Base-by-base conservation (phyloP, 83 land plant genomes). In the Picea abies region DNA sequence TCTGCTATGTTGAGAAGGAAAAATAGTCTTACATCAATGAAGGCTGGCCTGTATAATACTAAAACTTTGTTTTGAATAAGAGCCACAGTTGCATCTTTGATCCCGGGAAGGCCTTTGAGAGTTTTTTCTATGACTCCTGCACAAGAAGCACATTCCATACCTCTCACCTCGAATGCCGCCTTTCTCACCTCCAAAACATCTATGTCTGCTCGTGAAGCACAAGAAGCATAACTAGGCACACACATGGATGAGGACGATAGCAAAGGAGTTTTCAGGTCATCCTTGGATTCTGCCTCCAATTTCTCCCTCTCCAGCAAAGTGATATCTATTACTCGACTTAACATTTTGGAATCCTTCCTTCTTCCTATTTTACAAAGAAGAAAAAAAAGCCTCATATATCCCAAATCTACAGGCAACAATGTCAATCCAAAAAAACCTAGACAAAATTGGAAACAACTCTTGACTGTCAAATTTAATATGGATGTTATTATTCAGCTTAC, bases 61-160 rank as follows among this genome's bases (percentile, higher is more conserved):
- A 90, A 90, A 52, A 93, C 95, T 76, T 92, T 90, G 80, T 94
- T 92, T 84, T 94, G 90, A 88, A 97, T 90, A 37, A 91, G 88
- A 17, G 96, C 92, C 39, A 95, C 96, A 62, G 90, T 63, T 2
- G 89, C 93, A 81, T 90, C 88, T 82, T 89, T 84, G 23, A 97
- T 90, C 5, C 99, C 98, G 26, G 91, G 84, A 70, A 95, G 82
- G 49, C 86, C 67, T 72, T 85, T 86, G 26, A 97, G 82, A 10
- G 87, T 89, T 66, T 97, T 90, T 72, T 97, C 96, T 79, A 97
- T 91, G 9, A 96, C 91, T 12, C 87, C 81, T 10, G 93, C 92
- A 90, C 99, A 95, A 75, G 98, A 93, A n/a, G 98, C 91, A 83
- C 99, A 95, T 76, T 86, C 84, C 84, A 97, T 95, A 39, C 95